A percentile compares a stretch with the other conserved stretches of the same genome.
Evolutionary conservation across 2,329 filamentous ascomycete species (phyloP).

Genomic region (Paramyrothecium roridum): DNA sequence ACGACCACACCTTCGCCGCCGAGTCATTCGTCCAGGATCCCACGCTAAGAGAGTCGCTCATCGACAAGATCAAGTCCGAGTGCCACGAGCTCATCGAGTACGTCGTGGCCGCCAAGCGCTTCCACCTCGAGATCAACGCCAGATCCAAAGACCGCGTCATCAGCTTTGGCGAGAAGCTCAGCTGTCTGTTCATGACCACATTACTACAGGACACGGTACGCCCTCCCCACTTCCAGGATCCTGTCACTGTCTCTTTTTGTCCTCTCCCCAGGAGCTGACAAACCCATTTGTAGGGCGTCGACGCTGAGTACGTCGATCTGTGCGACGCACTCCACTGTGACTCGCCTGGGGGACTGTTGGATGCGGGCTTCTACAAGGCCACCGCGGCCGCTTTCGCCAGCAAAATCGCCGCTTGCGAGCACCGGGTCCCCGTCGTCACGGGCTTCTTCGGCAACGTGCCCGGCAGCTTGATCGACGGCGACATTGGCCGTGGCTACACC

Average conservation of each 20-base stretch:
- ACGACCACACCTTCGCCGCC: slow-evolving; percentile 76
- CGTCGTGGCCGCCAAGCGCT: slow-evolving; percentile 59
- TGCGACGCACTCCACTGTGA: slow-evolving; percentile 75
- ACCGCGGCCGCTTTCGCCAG: slow-evolving; percentile 59
- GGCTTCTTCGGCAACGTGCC: slow-evolving; percentile 95
- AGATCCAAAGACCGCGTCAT: slow-evolving; percentile 84
- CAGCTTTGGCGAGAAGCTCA: slow-evolving; percentile 93
- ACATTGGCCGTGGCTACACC: slow-evolving; percentile 93
- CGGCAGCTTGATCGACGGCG: slow-evolving; percentile 80
- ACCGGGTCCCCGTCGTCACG: slow-evolving; percentile 75
- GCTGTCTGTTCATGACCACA: slow-evolving; percentile 86
- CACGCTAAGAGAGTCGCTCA: slow-evolving; percentile 56
- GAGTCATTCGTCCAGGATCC: slow-evolving; percentile 57
- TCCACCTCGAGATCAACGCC: slow-evolving; percentile 72
- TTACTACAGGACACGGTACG: slow-evolving; percentile 70
- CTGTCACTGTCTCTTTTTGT: slow-evolving; percentile 2
- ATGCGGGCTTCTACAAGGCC: slow-evolving; percentile 66
- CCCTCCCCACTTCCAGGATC: neutral
- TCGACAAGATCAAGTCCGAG: slow-evolving; percentile 68
- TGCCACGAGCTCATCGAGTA: slow-evolving; percentile 79
- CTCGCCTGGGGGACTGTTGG: slow-evolving; percentile 51
- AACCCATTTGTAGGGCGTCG: slow-evolving; percentile 56
- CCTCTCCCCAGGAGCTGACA: slow-evolving; percentile 17
- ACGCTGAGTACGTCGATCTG: slow-evolving; percentile 87
- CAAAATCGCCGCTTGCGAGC: slow-evolving; percentile 62